Conservation (phyloP, 352 stramenopile species). For the Pythium volutum region DNA sequence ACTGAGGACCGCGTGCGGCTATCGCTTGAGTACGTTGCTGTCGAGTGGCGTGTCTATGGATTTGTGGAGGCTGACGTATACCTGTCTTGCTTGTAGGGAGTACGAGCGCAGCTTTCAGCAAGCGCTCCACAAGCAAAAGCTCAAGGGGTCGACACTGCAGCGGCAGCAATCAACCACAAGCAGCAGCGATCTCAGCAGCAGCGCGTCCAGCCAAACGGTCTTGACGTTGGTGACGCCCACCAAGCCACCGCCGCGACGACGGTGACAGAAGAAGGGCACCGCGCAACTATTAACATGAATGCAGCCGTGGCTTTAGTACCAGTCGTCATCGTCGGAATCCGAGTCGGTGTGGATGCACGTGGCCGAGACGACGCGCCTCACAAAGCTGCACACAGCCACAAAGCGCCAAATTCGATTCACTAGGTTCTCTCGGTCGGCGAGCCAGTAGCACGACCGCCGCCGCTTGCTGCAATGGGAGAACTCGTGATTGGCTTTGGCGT, state of each 20-base stretch:
- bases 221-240: slow-evolving; percentile 6
- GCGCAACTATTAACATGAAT: no score
- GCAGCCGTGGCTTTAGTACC: no score
- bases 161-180: slow-evolving; percentile 3
- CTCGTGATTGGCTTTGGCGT: no score
- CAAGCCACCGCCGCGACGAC: neutral
- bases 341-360: no score
- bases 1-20: slow-evolving; percentile 60
- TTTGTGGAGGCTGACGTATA: neutral
- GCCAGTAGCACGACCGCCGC: no score
- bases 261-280: slow-evolving; percentile 1
- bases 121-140: slow-evolving; percentile 4
- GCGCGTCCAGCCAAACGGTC: neutral
- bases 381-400: no score
- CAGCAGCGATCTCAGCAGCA: slow-evolving; percentile 16
- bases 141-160: neutral
- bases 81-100: slow-evolving; percentile 9
- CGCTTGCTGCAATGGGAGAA: no score
- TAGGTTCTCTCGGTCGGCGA: no score
- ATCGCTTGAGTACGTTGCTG: slow-evolving; percentile 36
- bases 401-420: no score
- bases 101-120: slow-evolving; percentile 26
- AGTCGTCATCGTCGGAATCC: no score
- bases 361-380: no score
- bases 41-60: neutral